Evolutionary conservation across 23 red algal genomes (phyloP).

Genomic region (Cyanidiococcus yangmingshanensis): DNA sequence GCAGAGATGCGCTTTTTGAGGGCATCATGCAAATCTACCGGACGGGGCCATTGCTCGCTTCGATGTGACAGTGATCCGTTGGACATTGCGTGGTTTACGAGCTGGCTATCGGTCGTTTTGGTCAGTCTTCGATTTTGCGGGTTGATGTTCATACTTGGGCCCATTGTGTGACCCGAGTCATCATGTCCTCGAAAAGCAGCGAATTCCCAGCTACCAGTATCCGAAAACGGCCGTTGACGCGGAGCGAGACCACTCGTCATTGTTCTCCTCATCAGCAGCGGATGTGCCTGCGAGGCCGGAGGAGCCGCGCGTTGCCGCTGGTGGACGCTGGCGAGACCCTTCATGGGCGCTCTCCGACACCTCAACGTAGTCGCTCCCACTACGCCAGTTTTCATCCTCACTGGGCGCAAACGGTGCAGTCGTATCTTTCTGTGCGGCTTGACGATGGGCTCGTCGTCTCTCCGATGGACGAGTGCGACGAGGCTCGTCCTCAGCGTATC

Average conservation of each 20-base stretch:
- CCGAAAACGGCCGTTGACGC: neutral
- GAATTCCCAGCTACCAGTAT: constrained; percentile 1
- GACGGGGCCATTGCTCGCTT: no score
- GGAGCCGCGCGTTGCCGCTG: neutral
- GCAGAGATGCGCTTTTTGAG: no score
- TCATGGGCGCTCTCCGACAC: neutral
- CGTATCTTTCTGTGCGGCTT: neutral
- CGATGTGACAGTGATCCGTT: no score
- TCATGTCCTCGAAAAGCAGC: no score
- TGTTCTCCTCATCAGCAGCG: neutral
- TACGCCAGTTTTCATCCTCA: constrained; percentile 9
- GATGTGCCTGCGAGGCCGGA: neutral
- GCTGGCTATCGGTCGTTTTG: no score
- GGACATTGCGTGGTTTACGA: no score
- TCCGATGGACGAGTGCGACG: neutral
- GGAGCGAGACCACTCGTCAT: constrained; percentile 10
- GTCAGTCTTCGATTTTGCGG: no score
- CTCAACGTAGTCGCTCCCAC: neutral
- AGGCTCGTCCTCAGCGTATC: neutral
- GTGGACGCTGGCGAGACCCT: neutral
- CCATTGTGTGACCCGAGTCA: no score
- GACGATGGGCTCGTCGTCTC: neutral
- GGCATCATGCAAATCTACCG: no score
- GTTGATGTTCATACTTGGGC: no score
- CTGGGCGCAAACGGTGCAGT: neutral